Evolutionary conservation across 2,329 filamentous ascomycete species (phyloP), one percentile per base, ranked within the genome.

Genomic region (Massarina eburnea): DNA sequence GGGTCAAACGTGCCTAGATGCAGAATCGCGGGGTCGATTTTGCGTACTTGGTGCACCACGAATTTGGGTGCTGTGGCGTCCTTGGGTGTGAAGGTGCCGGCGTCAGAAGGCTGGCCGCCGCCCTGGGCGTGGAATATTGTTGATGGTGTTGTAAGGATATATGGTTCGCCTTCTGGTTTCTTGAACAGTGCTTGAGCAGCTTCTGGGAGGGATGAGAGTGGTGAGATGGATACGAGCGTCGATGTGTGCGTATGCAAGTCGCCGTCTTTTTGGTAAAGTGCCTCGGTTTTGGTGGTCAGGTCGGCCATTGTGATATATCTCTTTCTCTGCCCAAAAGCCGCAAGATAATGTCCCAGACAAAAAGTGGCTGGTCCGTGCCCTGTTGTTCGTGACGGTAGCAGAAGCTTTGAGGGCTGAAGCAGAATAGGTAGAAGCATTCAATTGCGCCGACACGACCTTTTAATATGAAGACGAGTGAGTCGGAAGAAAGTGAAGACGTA

Each of bases 41-140:
- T 78, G 41, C 85, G 82, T 18, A 82, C 85, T 1, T 78, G 71
- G 3, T 67, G 68, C 8, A 88, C 81, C 17, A 73, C 59, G 54
- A 88, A 84, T 0, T 54, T 21, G 19, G 35, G 12, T 26, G 35
- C 35, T 2, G 27, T 41, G 3, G 51, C 30, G 10, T 52, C 21
- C 1, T 58, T 41, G 54, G 88, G 83, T 22, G 62, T 70, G 51
- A 89, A 85, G 32, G 61, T 70, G 17, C 86, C 86, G 9, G 77
- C 74, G 51, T 90, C 86, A 0, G 80, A 84, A 1, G 86, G 86
- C 58, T 90, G 86, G 7, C 86, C 86, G 48, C 86, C 86, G 17
- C 86, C 86, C 66, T 90, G 86, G 0, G 84, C 82, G 51, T 90
- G 84, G 68, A 90, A 90, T 49, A 89, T 84, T n/a, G 86, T 89